Evolutionary conservation across 2,329 filamentous ascomycete species (phyloP).

Genomic region (Boeremia lycopersici): DNA sequence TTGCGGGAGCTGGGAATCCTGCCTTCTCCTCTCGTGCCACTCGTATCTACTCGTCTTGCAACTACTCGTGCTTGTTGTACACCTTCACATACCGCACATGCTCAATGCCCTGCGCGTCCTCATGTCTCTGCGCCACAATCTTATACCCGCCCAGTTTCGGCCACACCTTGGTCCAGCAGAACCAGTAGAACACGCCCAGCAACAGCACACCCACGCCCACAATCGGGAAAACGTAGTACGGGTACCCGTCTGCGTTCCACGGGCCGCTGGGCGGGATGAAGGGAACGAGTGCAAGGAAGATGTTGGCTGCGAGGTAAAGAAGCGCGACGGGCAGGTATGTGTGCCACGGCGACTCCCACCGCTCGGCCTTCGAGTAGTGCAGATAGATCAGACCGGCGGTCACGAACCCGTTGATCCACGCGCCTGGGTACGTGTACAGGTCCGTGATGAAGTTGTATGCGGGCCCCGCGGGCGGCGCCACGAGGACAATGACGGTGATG

Average conservation of each 20-base stretch:
- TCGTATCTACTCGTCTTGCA: background rate
- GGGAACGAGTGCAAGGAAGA: conserved; percentile 51
- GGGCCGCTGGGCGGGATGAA: conserved; percentile 51
- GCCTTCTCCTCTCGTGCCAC: no score
- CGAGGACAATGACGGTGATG: conserved; percentile 67
- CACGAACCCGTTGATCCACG: conserved; percentile 48
- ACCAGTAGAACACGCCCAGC: conserved; percentile 47
- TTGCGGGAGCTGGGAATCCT: no score
- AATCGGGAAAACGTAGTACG: conserved; percentile 54
- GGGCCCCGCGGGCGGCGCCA: conserved; percentile 70
- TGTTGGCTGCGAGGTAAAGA: conserved; percentile 50
- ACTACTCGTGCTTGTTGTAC: conserved; percentile 33
- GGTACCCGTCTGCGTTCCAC: conserved; percentile 50
- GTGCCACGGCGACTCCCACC: conserved; percentile 48
- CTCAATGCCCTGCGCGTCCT: conserved; percentile 37
- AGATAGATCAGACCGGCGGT: conserved; percentile 45
- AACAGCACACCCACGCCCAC: conserved; percentile 51
- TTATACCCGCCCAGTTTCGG: conserved; percentile 38
- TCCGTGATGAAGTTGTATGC: conserved; percentile 72
- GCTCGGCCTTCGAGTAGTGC: conserved; percentile 41
- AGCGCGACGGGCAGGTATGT: conserved; percentile 43
- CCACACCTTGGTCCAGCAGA: conserved; percentile 28
- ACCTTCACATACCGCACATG: conserved; percentile 43
- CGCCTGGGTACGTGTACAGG: conserved; percentile 50
- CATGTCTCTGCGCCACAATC: conserved; percentile 38